phyloP scores from a whole-genome alignment of 441 rosid species.

The Rhodomyrtus psidioides region DNA sequence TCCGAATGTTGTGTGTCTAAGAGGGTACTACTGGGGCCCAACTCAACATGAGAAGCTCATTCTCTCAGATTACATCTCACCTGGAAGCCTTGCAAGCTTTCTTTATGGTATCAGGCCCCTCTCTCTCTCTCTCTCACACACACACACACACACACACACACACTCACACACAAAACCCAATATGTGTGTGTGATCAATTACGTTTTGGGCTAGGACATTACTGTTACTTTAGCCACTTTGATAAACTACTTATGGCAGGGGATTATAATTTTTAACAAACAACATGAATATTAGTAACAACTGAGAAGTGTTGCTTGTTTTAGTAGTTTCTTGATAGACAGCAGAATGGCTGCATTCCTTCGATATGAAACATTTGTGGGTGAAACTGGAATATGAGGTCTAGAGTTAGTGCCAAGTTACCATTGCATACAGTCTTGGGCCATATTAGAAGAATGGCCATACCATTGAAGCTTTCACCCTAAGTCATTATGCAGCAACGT shows the following conservation, averaged over 20 bases:
- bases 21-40: slow-evolving; percentile 99
- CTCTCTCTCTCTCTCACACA: neutral
- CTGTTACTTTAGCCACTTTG: neutral
- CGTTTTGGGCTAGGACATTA: neutral
- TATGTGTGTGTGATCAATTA: neutral
- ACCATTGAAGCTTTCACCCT: neutral
- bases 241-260: neutral
- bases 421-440: neutral
- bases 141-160: neutral
- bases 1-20: slow-evolving; percentile 92
- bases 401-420: neutral
- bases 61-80: slow-evolving; percentile 85
- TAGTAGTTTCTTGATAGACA: neutral
- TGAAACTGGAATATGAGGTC: neutral
- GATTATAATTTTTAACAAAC: neutral
- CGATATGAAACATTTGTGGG: neutral
- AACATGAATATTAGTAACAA: neutral
- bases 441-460: neutral
- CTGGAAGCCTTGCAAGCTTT: slow-evolving; percentile 97
- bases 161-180: no score
- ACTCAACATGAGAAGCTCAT: slow-evolving; percentile 98
- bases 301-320: neutral
- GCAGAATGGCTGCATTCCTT: neutral
- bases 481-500: neutral
- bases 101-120: slow-evolving; percentile 55